These are phyloP conservation scores for Cymbidium sinense DNA, from an alignment of 106 monocot genomes.

Conservation along the genomic window DNA sequence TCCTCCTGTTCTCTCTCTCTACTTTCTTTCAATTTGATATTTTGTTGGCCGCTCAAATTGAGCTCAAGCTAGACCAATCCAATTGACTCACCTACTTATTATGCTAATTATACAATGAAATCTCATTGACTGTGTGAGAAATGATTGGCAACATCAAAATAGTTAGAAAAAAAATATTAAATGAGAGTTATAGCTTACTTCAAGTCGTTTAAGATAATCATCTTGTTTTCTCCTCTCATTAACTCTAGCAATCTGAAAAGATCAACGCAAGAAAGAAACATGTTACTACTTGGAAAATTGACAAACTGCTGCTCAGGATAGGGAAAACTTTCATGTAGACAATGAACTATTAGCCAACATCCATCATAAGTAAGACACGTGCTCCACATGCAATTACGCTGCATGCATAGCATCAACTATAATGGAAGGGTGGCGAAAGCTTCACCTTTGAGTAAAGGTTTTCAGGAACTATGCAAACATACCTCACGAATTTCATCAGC, in stretches of 20 bases:
- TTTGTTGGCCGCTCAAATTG: too few relatives aligned
- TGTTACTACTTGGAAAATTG: not conserved
- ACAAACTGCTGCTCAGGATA: not conserved
- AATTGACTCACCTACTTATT: not conserved
- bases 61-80: too few relatives aligned
- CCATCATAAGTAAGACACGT: not conserved
- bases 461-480: constrained; percentile 12
- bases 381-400: not conserved
- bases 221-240: constrained; percentile 56
- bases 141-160: not conserved
- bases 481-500: constrained; percentile 83
- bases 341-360: not conserved
- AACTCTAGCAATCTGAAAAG: constrained; percentile 56
- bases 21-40: not conserved
- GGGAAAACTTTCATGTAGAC: not conserved
- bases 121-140: not conserved
- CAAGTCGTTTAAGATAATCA: constrained; percentile 57
- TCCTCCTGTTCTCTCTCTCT: not conserved
- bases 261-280: not conserved
- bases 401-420: not conserved
- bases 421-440: not conserved
- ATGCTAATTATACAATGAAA: not conserved
- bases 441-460: not conserved
- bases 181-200: constrained; percentile 41
- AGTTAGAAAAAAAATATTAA: not conserved